Evolutionary conservation across 2,329 filamentous ascomycete species (phyloP).

Genomic region (Hymenoscyphus fructigenus): DNA sequence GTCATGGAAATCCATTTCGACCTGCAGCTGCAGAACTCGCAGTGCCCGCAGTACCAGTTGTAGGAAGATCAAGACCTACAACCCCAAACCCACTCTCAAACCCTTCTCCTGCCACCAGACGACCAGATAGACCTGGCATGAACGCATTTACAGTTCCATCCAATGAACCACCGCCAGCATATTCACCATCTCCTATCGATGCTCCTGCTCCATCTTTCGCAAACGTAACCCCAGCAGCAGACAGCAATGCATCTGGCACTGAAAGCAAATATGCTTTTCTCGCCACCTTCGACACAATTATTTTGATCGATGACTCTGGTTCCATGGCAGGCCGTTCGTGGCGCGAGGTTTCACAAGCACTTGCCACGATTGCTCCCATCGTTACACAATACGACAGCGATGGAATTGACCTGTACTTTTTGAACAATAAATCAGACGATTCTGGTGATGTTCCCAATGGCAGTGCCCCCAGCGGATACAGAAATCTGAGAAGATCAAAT

Average conservation of each 20-base stretch:
- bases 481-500: conserved; percentile 57
- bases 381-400: conserved; percentile 78
- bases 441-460: conserved; percentile 36
- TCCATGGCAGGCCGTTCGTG: conserved; percentile 80
- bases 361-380: conserved; percentile 75
- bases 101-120: conserved; percentile 30
- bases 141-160: conserved; percentile 34
- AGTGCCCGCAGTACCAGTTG: neutral
- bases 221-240: conserved; percentile 34
- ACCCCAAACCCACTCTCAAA: conserved; percentile 23
- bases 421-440: conserved; percentile 62
- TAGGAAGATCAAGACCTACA: neutral
- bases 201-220: conserved; percentile 33
- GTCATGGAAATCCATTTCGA: neutral
- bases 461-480: conserved; percentile 55
- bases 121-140: conserved; percentile 33
- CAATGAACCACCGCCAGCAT: conserved; percentile 37
- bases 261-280: conserved; percentile 79
- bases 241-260: conserved; percentile 37
- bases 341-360: conserved; percentile 69
- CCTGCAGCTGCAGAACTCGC: neutral
- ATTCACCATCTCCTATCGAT: conserved; percentile 27
- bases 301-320: conserved; percentile 88
- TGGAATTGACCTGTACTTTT: conserved; percentile 88
- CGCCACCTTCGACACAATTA: conserved; percentile 76